Evolutionary conservation across 352 stramenopile genomes (phyloP), one percentile per base, ranked within the genome.

Genomic region (Phytophthora cactorum): DNA sequence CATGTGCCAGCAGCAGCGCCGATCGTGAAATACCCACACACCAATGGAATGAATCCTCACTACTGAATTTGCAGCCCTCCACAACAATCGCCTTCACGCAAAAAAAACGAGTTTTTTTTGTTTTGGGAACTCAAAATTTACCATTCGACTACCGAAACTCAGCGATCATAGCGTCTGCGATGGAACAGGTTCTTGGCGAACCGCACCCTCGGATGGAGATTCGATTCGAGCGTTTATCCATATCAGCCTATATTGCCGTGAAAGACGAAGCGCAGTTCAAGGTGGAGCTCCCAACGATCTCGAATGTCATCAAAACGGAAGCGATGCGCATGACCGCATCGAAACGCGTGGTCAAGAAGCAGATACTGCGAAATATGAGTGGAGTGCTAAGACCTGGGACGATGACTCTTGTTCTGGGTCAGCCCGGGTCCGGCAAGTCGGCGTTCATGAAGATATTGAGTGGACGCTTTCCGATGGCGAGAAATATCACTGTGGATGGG

Each of bases 401-500:
- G 5, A 78, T 75, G 51, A 82, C 74, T 14, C 68, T 82, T 11
- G 68, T 82, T 3, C 51, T 80, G 4, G 74, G 70, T 1, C 62
- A 79, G 43, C 71, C 74, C 4, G 59, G 55, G 11, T 83, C 60
- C 10, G 60, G 60, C 9, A 68, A 68, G 44, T 68, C 60, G 5
- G 15, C 60, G 43, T 43, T 68, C 14, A 55, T 68, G 66, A 88
- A 88, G 51, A 63, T 79, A 38, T 62, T 88, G 17, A 76, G 71
- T 31, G 73, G 68, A 1, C 64, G 74, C 1, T 88, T 88, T 61
- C 75, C 68, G 22, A 68, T 80, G 36, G n/a, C 3, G 36, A 57
- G 32, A 27, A 73, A 74, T 29, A 68, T 85, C 14, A 36, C 64
- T 15, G 41, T 79, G 31, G 58, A 49, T 14, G 79, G 79, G 2